Evolutionary conservation across 352 stramenopile genomes (phyloP).

Genomic region (Globisporangium spinosum): DNA sequence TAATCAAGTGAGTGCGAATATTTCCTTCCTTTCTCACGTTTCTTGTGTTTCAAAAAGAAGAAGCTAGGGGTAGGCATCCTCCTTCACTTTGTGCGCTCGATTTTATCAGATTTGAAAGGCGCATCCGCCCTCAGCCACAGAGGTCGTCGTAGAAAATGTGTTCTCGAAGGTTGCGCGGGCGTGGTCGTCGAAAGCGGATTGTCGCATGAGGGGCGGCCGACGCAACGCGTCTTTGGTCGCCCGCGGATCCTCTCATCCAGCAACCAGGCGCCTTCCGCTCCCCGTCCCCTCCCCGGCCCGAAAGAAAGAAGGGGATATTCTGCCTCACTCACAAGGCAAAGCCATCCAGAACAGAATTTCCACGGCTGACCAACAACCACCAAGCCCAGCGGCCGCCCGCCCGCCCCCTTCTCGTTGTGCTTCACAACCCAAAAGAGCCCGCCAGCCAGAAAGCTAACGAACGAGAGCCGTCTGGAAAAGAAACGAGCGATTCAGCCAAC

Average conservation of each 20-base stretch:
- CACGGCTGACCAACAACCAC: conserved; percentile 30
- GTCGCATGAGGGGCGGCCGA: neutral
- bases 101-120: neutral
- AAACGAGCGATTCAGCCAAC: conserved; percentile 1
- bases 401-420: conserved; percentile 12
- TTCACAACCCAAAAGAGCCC: conserved; percentile 4
- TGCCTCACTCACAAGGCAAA: neutral
- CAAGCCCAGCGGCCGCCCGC: neutral
- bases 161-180: neutral
- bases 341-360: conserved; percentile 28
- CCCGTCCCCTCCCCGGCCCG: too few species aligned
- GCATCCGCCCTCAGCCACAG: neutral
- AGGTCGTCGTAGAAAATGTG: conserved; percentile 1
- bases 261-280: neutral
- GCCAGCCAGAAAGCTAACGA: conserved; percentile 1
- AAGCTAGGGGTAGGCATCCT: neutral
- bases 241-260: neutral
- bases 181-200: conserved; percentile 1
- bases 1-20: neutral
- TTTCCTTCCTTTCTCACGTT: neutral
- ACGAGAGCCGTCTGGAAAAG: neutral
- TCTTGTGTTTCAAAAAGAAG: neutral
- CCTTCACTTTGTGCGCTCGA: neutral
- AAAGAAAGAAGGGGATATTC: too few species aligned
- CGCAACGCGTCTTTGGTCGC: too few species aligned